phyloP scores from a whole-genome alignment of 805 yeast species.

The Candida vaughaniae region DNA sequence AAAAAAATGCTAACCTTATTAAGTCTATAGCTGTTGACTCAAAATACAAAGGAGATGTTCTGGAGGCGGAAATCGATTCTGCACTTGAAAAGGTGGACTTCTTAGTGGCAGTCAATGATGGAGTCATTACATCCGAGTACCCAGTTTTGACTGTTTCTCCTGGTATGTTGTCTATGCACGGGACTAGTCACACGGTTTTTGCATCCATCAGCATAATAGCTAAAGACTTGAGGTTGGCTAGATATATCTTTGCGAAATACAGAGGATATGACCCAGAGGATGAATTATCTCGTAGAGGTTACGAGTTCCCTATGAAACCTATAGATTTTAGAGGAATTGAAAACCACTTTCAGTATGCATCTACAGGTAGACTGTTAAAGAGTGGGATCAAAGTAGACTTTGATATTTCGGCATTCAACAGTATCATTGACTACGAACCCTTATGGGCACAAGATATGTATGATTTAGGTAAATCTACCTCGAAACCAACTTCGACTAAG shows the following conservation, averaged over 20 bases:
- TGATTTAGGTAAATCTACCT: background rate
- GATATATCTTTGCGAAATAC: slow-evolving; percentile 3
- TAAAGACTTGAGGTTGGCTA: background rate
- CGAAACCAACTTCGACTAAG: background rate
- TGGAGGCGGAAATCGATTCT: background rate
- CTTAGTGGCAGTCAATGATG: slow-evolving; percentile 6
- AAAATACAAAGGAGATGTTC: background rate
- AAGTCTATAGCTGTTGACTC: background rate
- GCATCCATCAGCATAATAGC: slow-evolving; percentile 3
- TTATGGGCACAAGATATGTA: background rate
- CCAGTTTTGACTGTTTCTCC: slow-evolving; percentile 1
- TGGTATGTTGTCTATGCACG: slow-evolving; percentile 8
- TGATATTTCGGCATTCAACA: slow-evolving; percentile 1
- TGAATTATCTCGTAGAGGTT: slow-evolving; percentile 6
- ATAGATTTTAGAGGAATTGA: slow-evolving; percentile 9
- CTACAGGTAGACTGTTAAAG: background rate
- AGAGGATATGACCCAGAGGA: slow-evolving; percentile 8
- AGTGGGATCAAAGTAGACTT: slow-evolving; percentile 1
- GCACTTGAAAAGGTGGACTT: background rate
- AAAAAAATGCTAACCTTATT: background rate
- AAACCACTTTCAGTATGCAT: slow-evolving; percentile 1
- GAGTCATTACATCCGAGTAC: background rate
- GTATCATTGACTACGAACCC: background rate
- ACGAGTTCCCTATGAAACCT: slow-evolving; percentile 10
- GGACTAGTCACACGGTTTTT: slow-evolving; percentile 3